Percentiles rank a stretch among this genome's conserved stretches.
Conservation (phyloP, 768 basidiomycete genomes). For the Sarcomyxa edulis region DNA sequence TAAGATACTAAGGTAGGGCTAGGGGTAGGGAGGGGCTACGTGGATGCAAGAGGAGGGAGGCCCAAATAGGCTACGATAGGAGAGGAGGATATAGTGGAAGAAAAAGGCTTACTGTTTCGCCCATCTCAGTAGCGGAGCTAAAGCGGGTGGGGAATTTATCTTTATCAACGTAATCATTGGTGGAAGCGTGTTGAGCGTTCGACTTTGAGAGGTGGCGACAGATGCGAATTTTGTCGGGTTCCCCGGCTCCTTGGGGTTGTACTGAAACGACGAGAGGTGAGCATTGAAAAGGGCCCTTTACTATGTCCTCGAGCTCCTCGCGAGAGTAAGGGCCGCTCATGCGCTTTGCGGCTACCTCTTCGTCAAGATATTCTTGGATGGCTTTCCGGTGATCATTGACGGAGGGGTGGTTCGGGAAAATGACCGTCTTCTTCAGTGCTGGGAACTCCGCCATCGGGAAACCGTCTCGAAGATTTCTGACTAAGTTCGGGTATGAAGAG, state of each 20-base stretch:
- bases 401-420: constrained; percentile 18
- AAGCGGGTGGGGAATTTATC: constrained; percentile 18
- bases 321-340: constrained; percentile 18
- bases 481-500: constrained; percentile 10
- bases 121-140: constrained; percentile 12
- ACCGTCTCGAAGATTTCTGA: constrained; percentile 13
- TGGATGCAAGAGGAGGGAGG: too few species aligned
- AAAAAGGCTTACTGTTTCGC: constrained; percentile 9
- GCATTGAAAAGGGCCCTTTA: constrained; percentile 22
- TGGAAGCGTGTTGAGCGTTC: constrained; percentile 7
- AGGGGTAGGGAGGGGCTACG: too few species aligned
- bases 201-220: constrained; percentile 15
- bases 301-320: constrained; percentile 14
- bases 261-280: constrained; percentile 22
- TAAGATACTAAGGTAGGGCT: too few species aligned
- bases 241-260: constrained; percentile 6
- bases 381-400: constrained; percentile 1
- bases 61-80: too few species aligned
- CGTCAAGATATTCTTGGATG: constrained; percentile 14
- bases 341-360: too few species aligned
- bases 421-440: constrained; percentile 7
- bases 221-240: constrained; percentile 14
- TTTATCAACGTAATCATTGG: constrained; percentile 14
- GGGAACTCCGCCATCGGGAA: constrained; percentile 23
- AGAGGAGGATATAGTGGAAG: not conserved